Evolutionary conservation across 805 yeast species (phyloP).

Genomic region (baker's yeast (Saccharomyces cerevisiae)): DNA sequence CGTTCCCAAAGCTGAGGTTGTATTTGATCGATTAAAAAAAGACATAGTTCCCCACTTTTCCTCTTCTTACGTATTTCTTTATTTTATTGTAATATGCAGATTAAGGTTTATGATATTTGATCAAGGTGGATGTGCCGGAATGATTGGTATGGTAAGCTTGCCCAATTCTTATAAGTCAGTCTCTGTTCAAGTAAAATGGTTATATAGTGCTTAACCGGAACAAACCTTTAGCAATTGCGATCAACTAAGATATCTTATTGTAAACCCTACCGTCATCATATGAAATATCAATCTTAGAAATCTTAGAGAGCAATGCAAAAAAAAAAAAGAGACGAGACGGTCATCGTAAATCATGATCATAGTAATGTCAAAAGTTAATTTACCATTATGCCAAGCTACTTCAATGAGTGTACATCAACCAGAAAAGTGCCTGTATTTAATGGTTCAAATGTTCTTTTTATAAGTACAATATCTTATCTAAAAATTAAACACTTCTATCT

Average conservation of each 20-base stretch:
- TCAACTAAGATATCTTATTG: background rate
- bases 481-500: background rate
- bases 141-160: background rate
- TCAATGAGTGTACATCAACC: background rate
- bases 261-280: background rate
- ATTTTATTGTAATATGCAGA: background rate
- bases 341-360: background rate
- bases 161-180: background rate
- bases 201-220: background rate
- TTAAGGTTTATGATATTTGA: background rate
- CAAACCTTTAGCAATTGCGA: background rate
- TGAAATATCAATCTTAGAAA: background rate
- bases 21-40: constrained; percentile 11
- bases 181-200: background rate
- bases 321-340: background rate
- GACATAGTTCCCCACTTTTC: constrained; percentile 12
- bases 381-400: background rate
- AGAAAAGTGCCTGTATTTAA: background rate
- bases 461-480: background rate
- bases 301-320: background rate
- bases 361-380: too few relatives aligned
- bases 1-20: constrained; percentile 9
- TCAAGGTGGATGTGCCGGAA: background rate
- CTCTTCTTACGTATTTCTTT: background rate
- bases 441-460: background rate